A percentile compares a stretch with the other conserved stretches of the same genome.
Evolutionary conservation across 192 early-diverging fungal genomes (phyloP).

Genomic region (Coemansia javaensis): DNA sequence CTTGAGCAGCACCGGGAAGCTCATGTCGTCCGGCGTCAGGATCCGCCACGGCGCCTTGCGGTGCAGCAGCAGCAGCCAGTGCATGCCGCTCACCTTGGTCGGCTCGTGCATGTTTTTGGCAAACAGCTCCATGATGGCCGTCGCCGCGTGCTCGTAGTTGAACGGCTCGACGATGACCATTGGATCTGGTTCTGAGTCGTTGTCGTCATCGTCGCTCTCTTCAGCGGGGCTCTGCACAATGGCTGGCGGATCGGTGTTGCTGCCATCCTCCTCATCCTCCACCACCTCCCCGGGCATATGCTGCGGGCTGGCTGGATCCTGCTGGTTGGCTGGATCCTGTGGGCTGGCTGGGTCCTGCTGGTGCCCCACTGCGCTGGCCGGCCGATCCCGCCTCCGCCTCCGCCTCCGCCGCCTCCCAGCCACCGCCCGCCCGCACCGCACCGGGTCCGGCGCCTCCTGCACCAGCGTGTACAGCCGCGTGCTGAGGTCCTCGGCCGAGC

Average conservation of each 20-base stretch:
- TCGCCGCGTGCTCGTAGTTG: constrained; percentile 80
- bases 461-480: constrained; percentile 73
- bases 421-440: background rate
- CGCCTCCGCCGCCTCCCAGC: background rate
- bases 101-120: constrained; percentile 84
- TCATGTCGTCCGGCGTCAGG: constrained; percentile 80
- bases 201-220: no score
- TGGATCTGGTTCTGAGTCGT: background rate
- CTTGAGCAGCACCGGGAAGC: constrained; percentile 83
- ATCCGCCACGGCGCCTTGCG: constrained; percentile 84
- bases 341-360: no score
- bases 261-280: background rate
- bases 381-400: background rate
- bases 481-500: constrained; percentile 80
- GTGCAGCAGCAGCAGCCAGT: constrained; percentile 97
- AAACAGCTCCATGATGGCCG: constrained; percentile 62
- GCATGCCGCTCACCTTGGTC: constrained; percentile 84
- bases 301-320: background rate
- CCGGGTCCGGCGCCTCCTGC: constrained; percentile 51
- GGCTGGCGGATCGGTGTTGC: no score
- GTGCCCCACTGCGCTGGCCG: no score
- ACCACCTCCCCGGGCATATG: background rate
- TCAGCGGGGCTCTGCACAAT: no score
- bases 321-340: no score
- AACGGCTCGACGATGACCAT: constrained; percentile 58